phyloP scores from a whole-genome alignment of 345 rosid species.

The rapeseed (Brassica napus) region Da-Ae NC_063442.1:34585001-34585500 shows the following conservation, averaged over 20 bases:
- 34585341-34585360: background rate
- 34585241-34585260: background rate
- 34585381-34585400: constrained; percentile 23
- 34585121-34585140: background rate
- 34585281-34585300: background rate
- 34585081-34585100: background rate
- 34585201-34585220: background rate
- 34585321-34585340: constrained; percentile 2
- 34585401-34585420: background rate
- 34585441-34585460: constrained; percentile 26
- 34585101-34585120: background rate
- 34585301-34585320: background rate
- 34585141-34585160: background rate
- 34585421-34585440: constrained; percentile 20
- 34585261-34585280: background rate
- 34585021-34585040: background rate
- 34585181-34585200: background rate
- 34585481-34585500: constrained; percentile 19
- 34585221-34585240: background rate
- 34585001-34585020: background rate
- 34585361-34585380: background rate
- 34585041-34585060: background rate
- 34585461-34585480: constrained; percentile 38
- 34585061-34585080: background rate
- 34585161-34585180: no score